Base-by-base conservation (phyloP, 2,329 filamentous ascomycete genomes). In the Trichoderma sp. region DNA sequence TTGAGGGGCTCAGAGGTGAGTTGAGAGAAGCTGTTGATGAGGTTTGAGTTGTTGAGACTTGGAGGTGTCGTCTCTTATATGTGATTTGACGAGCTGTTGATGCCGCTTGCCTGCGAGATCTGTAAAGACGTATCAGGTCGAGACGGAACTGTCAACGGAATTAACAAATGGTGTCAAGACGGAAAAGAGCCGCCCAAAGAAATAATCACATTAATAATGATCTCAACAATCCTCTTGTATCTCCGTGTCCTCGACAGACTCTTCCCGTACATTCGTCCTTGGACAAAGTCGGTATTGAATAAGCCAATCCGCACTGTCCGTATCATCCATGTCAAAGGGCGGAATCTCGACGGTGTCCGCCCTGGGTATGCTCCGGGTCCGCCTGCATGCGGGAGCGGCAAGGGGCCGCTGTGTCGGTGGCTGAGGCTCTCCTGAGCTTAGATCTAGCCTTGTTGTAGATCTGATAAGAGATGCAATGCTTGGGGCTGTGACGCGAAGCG, bases 291-390 rank as follows among this genome's bases (percentile, higher is more conserved):
- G n/a, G 56, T 59, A 41, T 21, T 3, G 12, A 1, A 15, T 3
- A 39, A 7, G 10, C 5, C 57, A 41, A 41, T 19, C 50, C 44
- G 57, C 21, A 60, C 56, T 48, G 56, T 7, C 14, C 44, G 56
- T 6, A 55, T 63, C 7, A 41, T 62, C 41, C n/a, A 47, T 47
- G 15, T 15, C 15, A 47, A 14, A 10, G 14, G 28, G 26, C 19
- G 50, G 59, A 19, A 45, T 45, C 48, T 63, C 41, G 60, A 39
- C 21, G 15, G 9, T 10, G 24, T 7, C 58, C 58, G 47, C 58
- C 24, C 17, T 26, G 24, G 2, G 48, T 44, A 48, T 48, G 59
- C 59, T 34, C 59, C 21, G 3, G 15, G 17, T 43, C 59, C 59
- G 48, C 59, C 52, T 41, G 19, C 26, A 5, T 51, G 21, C 14